Evolutionary conservation across 2,329 filamentous ascomycete species (phyloP).

Genomic region (Nothophoma quercina): DNA sequence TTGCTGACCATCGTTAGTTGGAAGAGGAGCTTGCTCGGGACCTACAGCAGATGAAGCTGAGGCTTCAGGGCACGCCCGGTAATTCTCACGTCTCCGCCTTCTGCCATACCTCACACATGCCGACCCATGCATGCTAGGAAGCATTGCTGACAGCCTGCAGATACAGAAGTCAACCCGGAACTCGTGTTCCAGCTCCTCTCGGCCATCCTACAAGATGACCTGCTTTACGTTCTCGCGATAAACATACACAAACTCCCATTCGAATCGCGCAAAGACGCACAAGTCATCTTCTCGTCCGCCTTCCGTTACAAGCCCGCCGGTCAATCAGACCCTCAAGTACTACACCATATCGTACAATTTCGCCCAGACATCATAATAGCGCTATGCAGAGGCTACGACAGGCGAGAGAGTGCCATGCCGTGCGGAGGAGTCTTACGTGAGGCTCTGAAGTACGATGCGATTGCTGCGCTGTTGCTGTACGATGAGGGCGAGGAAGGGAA

Average conservation of each 20-base stretch:
- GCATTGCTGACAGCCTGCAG: slow-evolving; percentile 56
- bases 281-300: slow-evolving; percentile 94
- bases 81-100: slow-evolving; percentile 26
- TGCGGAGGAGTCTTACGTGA: slow-evolving; percentile 90
- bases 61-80: slow-evolving; percentile 94
- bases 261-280: slow-evolving; percentile 93
- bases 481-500: slow-evolving; percentile 82
- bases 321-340: slow-evolving; percentile 78
- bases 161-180: slow-evolving; percentile 84
- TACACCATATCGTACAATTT: slow-evolving; percentile 87
- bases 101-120: neutral
- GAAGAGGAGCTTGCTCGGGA: slow-evolving; percentile 87
- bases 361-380: slow-evolving; percentile 87
- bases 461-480: slow-evolving; percentile 89
- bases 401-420: slow-evolving; percentile 88
- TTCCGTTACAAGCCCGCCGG: slow-evolving; percentile 84
- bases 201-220: slow-evolving; percentile 85
- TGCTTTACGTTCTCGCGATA: slow-evolving; percentile 82
- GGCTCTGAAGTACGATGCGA: slow-evolving; percentile 87
- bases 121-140: neutral
- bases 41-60: slow-evolving; percentile 87
- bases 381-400: slow-evolving; percentile 86
- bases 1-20: slow-evolving; percentile 61
- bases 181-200: slow-evolving; percentile 87
- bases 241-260: slow-evolving; percentile 88